Evolutionary conservation across 2,329 filamentous ascomycete genomes (phyloP).

Genomic region (Fusarium liriodendri): DNA sequence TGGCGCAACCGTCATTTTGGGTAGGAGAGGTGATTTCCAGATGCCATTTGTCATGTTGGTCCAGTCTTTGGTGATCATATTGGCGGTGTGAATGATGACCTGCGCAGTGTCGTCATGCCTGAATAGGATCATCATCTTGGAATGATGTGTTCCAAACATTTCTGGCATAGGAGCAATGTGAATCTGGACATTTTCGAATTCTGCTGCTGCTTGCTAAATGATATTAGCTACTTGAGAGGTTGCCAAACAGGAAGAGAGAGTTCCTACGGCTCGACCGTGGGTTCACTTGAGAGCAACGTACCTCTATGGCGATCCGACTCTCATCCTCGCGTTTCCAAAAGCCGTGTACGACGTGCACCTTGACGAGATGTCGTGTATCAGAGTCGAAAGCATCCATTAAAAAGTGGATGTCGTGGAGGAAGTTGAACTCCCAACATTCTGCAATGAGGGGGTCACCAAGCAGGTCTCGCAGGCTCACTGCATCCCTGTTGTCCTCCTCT

Average conservation of each 20-base stretch:
- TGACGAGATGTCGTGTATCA: constrained; percentile 60
- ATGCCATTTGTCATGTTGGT: constrained; percentile 86
- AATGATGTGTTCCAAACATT: constrained; percentile 85
- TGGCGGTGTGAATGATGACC: constrained; percentile 88
- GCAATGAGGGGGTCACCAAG: constrained; percentile 80
- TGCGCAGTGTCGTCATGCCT: constrained; percentile 81
- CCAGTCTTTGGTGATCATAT: constrained; percentile 92
- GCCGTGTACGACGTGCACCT: constrained; percentile 69
- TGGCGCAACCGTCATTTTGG: constrained; percentile 50
- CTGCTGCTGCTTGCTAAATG: constrained; percentile 67
- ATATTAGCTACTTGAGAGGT: constrained; percentile 17
- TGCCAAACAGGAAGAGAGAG: not conserved
- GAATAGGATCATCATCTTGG: constrained; percentile 89
- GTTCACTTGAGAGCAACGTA: constrained; percentile 48
- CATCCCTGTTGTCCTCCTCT: constrained; percentile 69
- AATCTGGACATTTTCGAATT: constrained; percentile 75
- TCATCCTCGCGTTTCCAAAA: constrained; percentile 76
- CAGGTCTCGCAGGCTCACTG: constrained; percentile 74
- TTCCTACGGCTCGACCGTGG: not conserved
- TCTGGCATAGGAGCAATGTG: constrained; percentile 84
- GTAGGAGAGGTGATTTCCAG: constrained; percentile 81
- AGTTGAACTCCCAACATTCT: constrained; percentile 79
- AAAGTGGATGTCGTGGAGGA: constrained; percentile 69
- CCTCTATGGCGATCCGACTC: constrained; percentile 67
- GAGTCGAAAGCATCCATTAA: constrained; percentile 65